Base-by-base conservation (phyloP, 1,139 yeast genomes). In the Hyphopichia fennica region DNA sequence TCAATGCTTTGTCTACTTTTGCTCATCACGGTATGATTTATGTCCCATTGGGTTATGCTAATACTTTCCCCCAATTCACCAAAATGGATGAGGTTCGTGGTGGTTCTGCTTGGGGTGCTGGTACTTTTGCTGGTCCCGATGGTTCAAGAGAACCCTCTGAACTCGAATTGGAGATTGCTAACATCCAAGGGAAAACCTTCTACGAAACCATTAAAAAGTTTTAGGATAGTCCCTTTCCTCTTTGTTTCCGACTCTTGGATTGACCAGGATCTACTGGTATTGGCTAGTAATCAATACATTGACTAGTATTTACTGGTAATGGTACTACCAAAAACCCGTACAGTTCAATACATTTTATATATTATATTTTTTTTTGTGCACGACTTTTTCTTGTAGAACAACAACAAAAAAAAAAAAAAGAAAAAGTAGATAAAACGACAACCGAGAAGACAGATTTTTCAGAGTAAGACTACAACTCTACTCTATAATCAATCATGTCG, bases 51-150 rank as follows among this genome's bases (percentile, higher is more conserved):
- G 74, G 74, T 41, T 25, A 25, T 11, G 28, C n/a, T 25, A 66
- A 65, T 56, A 20, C 19, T 25, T 58, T 58, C 28, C 38, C 38
- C 16, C n/a, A 18, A 20, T 18, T 37, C 10, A 23, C 18, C 13
- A 18, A 54, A 50, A 46, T 66, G 44, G 59, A 58, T 3, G 71
- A 67, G 54, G 54, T 60, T 40, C 73, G 65, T 50, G 75, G 75
- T 41, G 65, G 69, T 28, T 64, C 71, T 39, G 69, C 74, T 35
- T 68, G 70, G 67, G 75, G 74, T 48, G 70, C 74, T 28, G 75
- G 75, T 43, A 53, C 69, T 40, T 62, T 57, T 47, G 73, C 75
- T 32, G 68, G 64, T 34, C 52, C 56, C 14, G 71, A 65, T 46
- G 74, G 75, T 31, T 58, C 67, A 32, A 65, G 74, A 60, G 48